Evolutionary conservation across 495 filamentous ascomycete species (phyloP), one percentile per base, ranked within the genome.

Genomic region (Daldinia caldariorum): DNA sequence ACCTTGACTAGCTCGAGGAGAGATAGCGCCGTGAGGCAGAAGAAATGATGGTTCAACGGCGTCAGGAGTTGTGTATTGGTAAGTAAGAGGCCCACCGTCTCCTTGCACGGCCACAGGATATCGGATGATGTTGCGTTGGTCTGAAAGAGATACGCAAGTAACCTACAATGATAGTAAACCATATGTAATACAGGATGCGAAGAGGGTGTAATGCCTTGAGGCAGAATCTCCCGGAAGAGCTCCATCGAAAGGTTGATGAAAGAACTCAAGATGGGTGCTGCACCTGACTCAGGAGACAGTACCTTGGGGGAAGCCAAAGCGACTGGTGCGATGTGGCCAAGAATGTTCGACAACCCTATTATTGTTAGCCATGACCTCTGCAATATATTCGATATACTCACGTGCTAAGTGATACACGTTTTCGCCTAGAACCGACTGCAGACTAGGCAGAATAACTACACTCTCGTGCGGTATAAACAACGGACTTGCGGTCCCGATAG

Each of bases 11-110:
- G 84, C 71, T 93, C 89, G 29, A 89, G 77, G 7, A 96, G 84
- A 29, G 88, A 89, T 71, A 93, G 79, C 1, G 88, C 80, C 8
- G 86, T 84, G n/a, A 96, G 80, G n/a, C 83, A 83, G 32, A 87
- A 79, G 63, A 90, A 91, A 75, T 95, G 90, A 63, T 93, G 84
- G 56, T 91, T 92, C 56, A 96, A 83, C 0, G 92, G 91, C 9
- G 83, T 84, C 13, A 85, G 77, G 1, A 89, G 77, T 45, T 83
- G 86, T 61, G 86, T 81, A 58, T 89, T 83, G 69, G 83, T 83
- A 26, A 86, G 77, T 13, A 90, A 78, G 31, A 88, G 76, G 3
- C 68, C 82, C 56, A 87, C 82, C 1, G 90, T 81, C 61, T 89
- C 84, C 65, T 84, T 82, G 34, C 89, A 88, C 16, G 87, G 85